Base-by-base conservation (phyloP, 2,329 filamentous ascomycete genomes). In the Fusarium pseudocircinatum region DNA sequence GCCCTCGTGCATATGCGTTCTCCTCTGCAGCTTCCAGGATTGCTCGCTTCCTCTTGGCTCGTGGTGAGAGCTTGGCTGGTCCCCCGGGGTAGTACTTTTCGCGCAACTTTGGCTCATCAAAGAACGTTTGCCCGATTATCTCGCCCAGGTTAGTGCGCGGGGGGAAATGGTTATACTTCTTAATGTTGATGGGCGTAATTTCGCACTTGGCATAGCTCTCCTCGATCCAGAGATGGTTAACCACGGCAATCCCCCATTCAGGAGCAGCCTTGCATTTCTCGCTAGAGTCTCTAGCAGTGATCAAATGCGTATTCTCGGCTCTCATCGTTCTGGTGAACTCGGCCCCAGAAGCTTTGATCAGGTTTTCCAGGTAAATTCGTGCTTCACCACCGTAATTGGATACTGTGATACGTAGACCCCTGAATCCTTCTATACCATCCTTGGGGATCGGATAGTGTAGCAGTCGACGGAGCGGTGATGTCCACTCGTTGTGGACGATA, bases 361-460 rank as follows among this genome's bases (percentile, higher is more conserved):
- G 87, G 75, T 97, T 98, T 82, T 98, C 95, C 9, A 99, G 87
- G 78, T 98, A 99, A 59, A 94, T 91, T 52, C 96, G 91, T 22
- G 96, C 94, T 81, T 99, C 96, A 37, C 96, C 96, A 50, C 94
- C 94, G 80, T 99, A 99, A 81, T 98, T 99, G 11, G 96, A 98
- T 11, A 99, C 87, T 64, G 95, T 97, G 78, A 99, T 96, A 58
- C 88, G 90, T 81, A 93, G 86, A 13, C 88, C 86, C 66, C 92
- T 82, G 79, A 99, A 98, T 0, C 94, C 95, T 0, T 92, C 90
- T 40, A 99, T 91, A 3, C 94, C 94, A 14, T 91, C 81, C 52
- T 88, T 89, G 10, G 95, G 93, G 20, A 97, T 80, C 1, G 96
- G 96, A 75, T 99, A 99, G 80, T 99, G 96, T 30, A 99, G 86